A percentile compares a stretch with the other conserved stretches of the same genome.
These are phyloP conservation scores for Gracilaria domingensis DNA, from an alignment of 23 red algal genomes.

Conservation along the genomic window DNA sequence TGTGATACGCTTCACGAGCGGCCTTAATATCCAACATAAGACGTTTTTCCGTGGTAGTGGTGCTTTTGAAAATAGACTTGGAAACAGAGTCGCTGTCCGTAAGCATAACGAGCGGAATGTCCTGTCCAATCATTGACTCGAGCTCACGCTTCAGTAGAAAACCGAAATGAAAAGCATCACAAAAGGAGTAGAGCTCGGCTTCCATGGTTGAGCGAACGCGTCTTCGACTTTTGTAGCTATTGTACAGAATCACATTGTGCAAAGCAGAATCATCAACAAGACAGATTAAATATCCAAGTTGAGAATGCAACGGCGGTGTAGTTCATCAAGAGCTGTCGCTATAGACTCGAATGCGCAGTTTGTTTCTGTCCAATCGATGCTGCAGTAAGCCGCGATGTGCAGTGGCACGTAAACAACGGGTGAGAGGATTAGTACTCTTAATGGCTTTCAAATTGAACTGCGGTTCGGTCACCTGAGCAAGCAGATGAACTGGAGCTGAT, in stretches of 20 bases:
- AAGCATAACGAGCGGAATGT: background rate
- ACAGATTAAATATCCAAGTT: constrained; percentile 37
- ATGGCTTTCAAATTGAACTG: background rate
- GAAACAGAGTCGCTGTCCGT: background rate
- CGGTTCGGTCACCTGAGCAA: constrained; percentile 28
- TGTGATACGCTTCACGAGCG: constrained; percentile 7
- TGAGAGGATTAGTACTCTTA: background rate
- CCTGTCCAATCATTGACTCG: background rate
- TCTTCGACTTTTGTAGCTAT: constrained; percentile 24
- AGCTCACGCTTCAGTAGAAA: background rate
- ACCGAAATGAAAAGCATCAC: background rate
- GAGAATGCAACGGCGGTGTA: background rate
- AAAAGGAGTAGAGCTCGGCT: constrained; percentile 18
- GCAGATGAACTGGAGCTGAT: background rate
- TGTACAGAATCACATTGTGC: constrained; percentile 2
- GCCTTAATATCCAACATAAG: constrained; percentile 1
- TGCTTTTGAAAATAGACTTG: background rate
- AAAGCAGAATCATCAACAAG: background rate
- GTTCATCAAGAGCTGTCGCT: constrained; percentile 3
- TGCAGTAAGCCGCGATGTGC: background rate
- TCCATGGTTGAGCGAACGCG: background rate
- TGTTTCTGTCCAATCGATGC: background rate
- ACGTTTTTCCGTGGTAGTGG: background rate
- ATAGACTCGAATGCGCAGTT: constrained; percentile 40
- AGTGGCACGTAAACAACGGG: background rate